Evolutionary conservation across 768 basidiomycete genomes (phyloP).

Genomic region (Pleurotus tuber-regium): DNA sequence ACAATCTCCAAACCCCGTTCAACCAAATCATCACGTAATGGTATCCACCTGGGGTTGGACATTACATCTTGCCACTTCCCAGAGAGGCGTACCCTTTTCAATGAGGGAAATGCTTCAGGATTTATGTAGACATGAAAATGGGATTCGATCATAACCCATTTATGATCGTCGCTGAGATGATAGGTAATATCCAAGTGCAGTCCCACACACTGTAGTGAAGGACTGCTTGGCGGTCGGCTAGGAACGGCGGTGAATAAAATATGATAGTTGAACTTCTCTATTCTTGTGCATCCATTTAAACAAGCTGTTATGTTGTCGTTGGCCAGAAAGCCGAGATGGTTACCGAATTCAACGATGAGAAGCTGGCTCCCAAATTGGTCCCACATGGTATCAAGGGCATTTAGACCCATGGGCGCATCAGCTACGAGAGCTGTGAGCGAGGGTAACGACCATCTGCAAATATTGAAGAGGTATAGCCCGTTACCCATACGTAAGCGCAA

Average conservation of each 20-base stretch:
- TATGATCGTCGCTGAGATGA: constrained; percentile 33
- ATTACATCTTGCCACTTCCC: constrained; percentile 50
- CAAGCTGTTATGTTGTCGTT: constrained; percentile 45
- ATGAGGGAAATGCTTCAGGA: constrained; percentile 37
- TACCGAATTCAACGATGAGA: constrained; percentile 55
- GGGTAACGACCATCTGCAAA: constrained; percentile 52
- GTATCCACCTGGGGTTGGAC: constrained; percentile 33
- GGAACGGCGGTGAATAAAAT: constrained; percentile 46
- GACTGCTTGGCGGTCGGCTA: constrained; percentile 14
- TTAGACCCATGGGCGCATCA: constrained; percentile 41
- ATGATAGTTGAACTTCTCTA: constrained; percentile 55
- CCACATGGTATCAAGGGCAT: constrained; percentile 46
- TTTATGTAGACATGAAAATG: constrained; percentile 13
- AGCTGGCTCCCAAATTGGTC: constrained; percentile 47
- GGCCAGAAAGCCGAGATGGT: constrained; percentile 50
- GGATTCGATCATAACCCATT: constrained; percentile 42
- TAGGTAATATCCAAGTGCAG: constrained; percentile 49
- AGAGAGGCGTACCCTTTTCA: constrained; percentile 44
- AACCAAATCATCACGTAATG: constrained; percentile 27
- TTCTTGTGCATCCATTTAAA: constrained; percentile 41
- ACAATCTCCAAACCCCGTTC: constrained; percentile 12
- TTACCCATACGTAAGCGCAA: constrained; percentile 51
- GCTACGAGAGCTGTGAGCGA: constrained; percentile 48
- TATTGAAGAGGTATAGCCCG: constrained; percentile 47
- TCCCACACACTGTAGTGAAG: constrained; percentile 40